These are phyloP conservation scores for Myxozyma vanderwaltii DNA, from an alignment of 805 yeast genomes.

Conservation along the genomic window DNA sequence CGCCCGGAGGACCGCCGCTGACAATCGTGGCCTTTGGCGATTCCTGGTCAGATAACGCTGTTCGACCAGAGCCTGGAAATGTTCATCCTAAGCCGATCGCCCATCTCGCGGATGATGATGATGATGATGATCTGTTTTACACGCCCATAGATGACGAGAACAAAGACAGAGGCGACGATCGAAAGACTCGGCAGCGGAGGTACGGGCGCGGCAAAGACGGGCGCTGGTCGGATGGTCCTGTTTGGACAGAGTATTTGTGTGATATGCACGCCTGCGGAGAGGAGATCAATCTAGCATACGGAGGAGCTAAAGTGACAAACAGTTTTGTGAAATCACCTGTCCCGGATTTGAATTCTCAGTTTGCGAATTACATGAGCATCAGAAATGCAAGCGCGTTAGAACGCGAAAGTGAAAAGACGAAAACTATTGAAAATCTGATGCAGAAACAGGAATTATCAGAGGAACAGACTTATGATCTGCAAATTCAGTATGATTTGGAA, in stretches of 20 bases:
- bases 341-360: constrained; percentile 24
- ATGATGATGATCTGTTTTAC: not conserved
- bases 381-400: not conserved
- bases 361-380: constrained; percentile 5
- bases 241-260: constrained; percentile 32
- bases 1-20: not conserved
- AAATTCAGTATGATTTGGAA: not conserved
- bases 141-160: not conserved
- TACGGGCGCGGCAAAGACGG: constrained; percentile 26
- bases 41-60: constrained; percentile 33
- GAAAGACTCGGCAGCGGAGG: constrained; percentile 14
- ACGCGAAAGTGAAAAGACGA: not conserved
- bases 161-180: not conserved
- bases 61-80: constrained; percentile 11
- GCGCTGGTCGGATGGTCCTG: constrained; percentile 31
- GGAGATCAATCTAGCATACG: constrained; percentile 27
- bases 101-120: not conserved
- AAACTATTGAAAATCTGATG: not conserved
- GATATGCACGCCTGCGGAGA: constrained; percentile 4
- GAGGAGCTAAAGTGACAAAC: constrained; percentile 31
- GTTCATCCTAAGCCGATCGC: not conserved
- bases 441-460: not conserved
- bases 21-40: constrained; percentile 29
- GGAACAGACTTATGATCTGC: constrained; percentile 2
- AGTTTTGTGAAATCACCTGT: constrained; percentile 26